Evolutionary conservation across 129 eudicot species (phyloP).

Genomic region (Dittrichia graveolens): DNA sequence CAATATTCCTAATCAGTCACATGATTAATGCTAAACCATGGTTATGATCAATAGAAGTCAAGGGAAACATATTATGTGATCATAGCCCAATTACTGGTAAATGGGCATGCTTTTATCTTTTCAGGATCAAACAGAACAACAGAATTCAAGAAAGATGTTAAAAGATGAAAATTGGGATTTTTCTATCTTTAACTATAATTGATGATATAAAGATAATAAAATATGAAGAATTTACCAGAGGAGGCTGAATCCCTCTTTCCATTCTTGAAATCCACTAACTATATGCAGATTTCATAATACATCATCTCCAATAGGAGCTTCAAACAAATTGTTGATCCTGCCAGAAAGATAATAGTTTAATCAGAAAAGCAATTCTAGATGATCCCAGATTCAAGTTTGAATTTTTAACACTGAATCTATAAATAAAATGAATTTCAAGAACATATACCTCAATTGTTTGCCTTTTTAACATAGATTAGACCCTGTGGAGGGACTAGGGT

Average conservation of each 20-base stretch:
- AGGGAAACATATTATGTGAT: slow-evolving; percentile 5
- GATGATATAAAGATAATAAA: slow-evolving; percentile 2
- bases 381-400: slow-evolving; percentile 30
- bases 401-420: neutral
- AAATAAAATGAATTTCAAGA: slow-evolving; percentile 18
- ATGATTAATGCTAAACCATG: slow-evolving; percentile 4
- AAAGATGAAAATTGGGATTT: slow-evolving; percentile 16
- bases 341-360: slow-evolving; percentile 1
- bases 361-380: slow-evolving; percentile 6
- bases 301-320: slow-evolving; percentile 32
- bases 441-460: slow-evolving; percentile 22
- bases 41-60: slow-evolving; percentile 1
- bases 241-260: slow-evolving; percentile 84
- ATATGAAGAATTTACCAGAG: slow-evolving; percentile 56
- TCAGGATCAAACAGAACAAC: neutral
- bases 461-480: slow-evolving; percentile 20
- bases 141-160: slow-evolving; percentile 17
- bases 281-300: slow-evolving; percentile 27
- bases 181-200: neutral
- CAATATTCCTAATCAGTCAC: slow-evolving; percentile 4
- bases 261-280: slow-evolving; percentile 36
- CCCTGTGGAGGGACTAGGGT: slow-evolving; percentile 20
- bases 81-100: neutral
- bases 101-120: slow-evolving; percentile 19
- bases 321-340: slow-evolving; percentile 39